These are phyloP conservation scores for Sonneratia alba DNA, from an alignment of 345 rosid genomes.

Conservation along the genomic window DNA sequence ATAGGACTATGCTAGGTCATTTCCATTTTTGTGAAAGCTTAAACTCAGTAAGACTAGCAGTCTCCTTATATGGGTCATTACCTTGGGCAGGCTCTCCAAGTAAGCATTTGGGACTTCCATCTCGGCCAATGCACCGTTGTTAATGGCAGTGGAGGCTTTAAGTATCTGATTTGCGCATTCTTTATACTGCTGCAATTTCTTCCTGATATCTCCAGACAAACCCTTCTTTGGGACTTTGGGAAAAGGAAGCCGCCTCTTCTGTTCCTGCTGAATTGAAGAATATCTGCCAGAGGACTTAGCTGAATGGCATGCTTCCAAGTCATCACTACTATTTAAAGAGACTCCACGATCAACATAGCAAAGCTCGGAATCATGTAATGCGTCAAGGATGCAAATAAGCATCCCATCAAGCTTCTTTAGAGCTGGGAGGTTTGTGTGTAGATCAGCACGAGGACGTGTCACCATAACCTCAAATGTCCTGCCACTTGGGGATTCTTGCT, in stretches of 20 bases:
- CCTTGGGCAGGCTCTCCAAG: constrained; percentile 88
- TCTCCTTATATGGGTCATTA: constrained; percentile 6
- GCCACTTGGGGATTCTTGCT: constrained; percentile 84
- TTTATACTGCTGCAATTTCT: constrained; percentile 70
- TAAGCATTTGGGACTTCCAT: constrained; percentile 90
- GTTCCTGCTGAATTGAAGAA: constrained; percentile 79
- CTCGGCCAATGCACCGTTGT: constrained; percentile 68
- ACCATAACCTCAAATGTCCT: constrained; percentile 87
- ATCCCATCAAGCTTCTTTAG: constrained; percentile 94
- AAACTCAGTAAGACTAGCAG: not conserved
- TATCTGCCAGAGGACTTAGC: constrained; percentile 43
- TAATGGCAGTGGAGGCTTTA: constrained; percentile 94
- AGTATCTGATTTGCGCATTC: constrained; percentile 84
- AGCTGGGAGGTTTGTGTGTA: constrained; percentile 79
- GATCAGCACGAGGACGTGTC: constrained; percentile 75
- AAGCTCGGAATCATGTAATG: constrained; percentile 59
- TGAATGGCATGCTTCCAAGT: constrained; percentile 30
- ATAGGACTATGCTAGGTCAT: not conserved
- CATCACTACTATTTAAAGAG: constrained; percentile 44
- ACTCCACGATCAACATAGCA: constrained; percentile 77
- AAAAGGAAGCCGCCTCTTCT: constrained; percentile 73
- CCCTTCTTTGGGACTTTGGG: constrained; percentile 76
- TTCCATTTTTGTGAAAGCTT: too few species aligned
- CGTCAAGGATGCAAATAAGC: constrained; percentile 69
- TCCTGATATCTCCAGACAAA: constrained; percentile 62